Base-by-base conservation (phyloP, 1,284 basidiomycete genomes). In the Inonotus obliquus region DNA sequence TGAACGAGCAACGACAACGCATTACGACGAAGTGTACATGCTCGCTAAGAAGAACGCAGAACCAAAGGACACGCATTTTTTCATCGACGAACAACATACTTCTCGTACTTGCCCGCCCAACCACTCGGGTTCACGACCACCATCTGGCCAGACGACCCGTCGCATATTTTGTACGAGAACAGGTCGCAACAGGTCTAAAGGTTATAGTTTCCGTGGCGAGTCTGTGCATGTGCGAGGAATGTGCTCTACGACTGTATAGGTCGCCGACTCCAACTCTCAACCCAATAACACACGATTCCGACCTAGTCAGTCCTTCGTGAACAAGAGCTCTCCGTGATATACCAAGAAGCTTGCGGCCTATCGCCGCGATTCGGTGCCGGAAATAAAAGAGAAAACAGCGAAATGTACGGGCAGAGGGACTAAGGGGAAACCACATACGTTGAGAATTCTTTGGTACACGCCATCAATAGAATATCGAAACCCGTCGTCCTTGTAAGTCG, bases 381-480 rank as follows among this genome's bases (percentile, higher is more conserved):
- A 84, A 85, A 85, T 81, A 39, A 86, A 70, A 51, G 94, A 76
- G 72, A 94, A 94, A 0, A 88, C 79, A 2, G 85, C 79, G 68
- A 94, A 94, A 94, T 90, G 72, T 89, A 94, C 73, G 94, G 92
- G 69, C 89, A 90, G 69, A 94, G 92, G 11, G 90, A 92, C n/a
- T 0, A 91, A 93, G 0, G 92, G 92, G 70, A 94, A 94, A 11
- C 91, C 92, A 69, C 92, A 94, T 6, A 92, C 92, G 59, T 81
- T 81, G 38, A 86, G 73, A 56, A 79, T 79, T 56, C 78, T 17
- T 44, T 87, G 86, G 68, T 37, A 21, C 4, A 27, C 23, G 44
- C 7, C 27, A 25, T 25, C 23, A 21, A 23, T 23, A 2, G 13
- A 11, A 10, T 27, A 23, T 48, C 4, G 23, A 17, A 49, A 27